These are phyloP conservation scores for Polyplosphaeria fusca DNA, from an alignment of 495 filamentous ascomycete species.

Conservation along the genomic window DNA sequence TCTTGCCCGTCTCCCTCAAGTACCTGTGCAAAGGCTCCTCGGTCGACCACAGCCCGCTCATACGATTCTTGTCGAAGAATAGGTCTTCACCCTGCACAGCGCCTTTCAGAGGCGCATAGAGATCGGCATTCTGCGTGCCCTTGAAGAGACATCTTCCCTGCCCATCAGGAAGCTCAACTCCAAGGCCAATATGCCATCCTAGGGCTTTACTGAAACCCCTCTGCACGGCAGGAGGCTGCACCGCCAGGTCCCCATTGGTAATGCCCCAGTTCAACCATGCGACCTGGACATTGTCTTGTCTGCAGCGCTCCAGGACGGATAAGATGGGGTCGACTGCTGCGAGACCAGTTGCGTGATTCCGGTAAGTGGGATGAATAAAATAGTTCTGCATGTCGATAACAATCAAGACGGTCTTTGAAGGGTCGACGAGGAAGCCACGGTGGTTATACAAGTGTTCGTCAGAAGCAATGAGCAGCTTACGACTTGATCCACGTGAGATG, in stretches of 20 bases:
- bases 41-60: conserved; percentile 53
- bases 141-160: conserved; percentile 44
- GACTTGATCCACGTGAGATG: conserved; percentile 28
- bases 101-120: conserved; percentile 47
- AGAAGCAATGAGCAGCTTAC: conserved; percentile 30
- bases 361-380: conserved; percentile 49
- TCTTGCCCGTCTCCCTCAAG: conserved; percentile 42
- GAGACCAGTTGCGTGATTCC: conserved; percentile 34
- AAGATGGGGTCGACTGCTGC: conserved; percentile 37
- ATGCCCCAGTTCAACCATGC: conserved; percentile 63
- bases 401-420: conserved; percentile 46
- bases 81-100: conserved; percentile 46
- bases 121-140: conserved; percentile 53
- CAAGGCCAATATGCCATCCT: conserved; percentile 44
- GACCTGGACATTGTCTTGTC: conserved; percentile 49
- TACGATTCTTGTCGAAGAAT: conserved; percentile 55
- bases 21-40: conserved; percentile 37
- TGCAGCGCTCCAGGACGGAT: conserved; percentile 44
- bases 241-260: conserved; percentile 48
- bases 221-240: conserved; percentile 49
- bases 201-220: conserved; percentile 51
- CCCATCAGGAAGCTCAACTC: not conserved
- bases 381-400: conserved; percentile 64
- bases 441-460: conserved; percentile 37
- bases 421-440: conserved; percentile 35